Conservation (phyloP, 768 basidiomycete genomes). For the Russula olivacea region DNA sequence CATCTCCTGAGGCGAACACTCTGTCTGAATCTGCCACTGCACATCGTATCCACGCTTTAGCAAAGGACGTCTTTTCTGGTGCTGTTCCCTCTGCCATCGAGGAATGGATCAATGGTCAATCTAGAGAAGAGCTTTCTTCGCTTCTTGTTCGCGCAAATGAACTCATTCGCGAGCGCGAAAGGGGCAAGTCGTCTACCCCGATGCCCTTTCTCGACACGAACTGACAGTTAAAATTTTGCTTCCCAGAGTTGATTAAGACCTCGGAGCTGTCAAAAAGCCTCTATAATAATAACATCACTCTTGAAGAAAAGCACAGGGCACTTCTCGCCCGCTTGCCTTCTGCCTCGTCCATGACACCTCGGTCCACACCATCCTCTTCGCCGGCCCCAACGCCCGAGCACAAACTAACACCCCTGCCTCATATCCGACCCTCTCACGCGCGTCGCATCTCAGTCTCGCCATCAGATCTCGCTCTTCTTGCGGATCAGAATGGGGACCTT, state of each 20-base stretch:
- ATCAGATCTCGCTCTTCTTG: constrained; percentile 60
- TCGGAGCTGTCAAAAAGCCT: constrained; percentile 64
- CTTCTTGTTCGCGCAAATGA: constrained; percentile 67
- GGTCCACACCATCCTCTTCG: constrained; percentile 26
- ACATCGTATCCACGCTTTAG: constrained; percentile 29
- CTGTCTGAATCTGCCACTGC: constrained; percentile 31
- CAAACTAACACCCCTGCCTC: constrained; percentile 14
- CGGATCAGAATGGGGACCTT: constrained; percentile 82
- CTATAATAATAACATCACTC: constrained; percentile 59
- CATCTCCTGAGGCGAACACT: constrained; percentile 3
- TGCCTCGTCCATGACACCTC: constrained; percentile 26
- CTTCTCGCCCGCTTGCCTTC: constrained; percentile 55
- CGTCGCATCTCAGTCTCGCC: constrained; percentile 60
- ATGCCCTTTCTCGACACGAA: not conserved
- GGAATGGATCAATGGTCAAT: constrained; percentile 56
- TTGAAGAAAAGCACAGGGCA: constrained; percentile 68
- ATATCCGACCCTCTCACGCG: constrained; percentile 30
- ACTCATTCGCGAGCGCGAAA: constrained; percentile 71
- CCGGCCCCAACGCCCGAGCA: constrained; percentile 26
- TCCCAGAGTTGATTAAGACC: constrained; percentile 58
- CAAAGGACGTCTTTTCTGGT: constrained; percentile 25
- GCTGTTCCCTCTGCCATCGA: constrained; percentile 27
- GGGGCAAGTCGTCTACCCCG: constrained; percentile 45
- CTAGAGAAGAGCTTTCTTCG: constrained; percentile 66
- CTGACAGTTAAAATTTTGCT: not conserved